Conservation (phyloP, 2,329 filamentous ascomycete species). For the Colletotrichum ledebouriae region DNA sequence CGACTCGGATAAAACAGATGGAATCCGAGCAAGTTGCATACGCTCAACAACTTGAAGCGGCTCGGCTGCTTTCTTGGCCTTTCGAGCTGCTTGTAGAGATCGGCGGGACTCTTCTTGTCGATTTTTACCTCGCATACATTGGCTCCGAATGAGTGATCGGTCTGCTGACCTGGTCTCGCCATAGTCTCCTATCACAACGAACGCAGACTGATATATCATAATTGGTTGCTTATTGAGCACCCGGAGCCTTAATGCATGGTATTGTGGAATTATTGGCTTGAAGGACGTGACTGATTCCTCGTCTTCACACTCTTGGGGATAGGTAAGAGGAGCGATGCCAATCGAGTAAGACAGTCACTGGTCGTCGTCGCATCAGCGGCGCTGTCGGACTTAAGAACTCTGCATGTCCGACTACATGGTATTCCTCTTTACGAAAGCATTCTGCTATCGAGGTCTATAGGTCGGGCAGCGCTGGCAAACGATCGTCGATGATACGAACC, state of each 20-base stretch:
- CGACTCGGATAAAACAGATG: no score
- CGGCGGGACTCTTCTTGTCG: slow-evolving; percentile 7
- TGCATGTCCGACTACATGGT: slow-evolving; percentile 7
- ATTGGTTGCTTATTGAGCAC: no score
- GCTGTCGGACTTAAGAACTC: not conserved
- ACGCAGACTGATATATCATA: not conserved
- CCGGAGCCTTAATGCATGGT: no score
- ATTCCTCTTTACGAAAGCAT: slow-evolving; percentile 5
- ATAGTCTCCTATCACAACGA: not conserved
- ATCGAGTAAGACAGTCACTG: no score
- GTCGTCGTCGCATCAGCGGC: not conserved
- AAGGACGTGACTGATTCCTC: no score
- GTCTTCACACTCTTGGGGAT: no score
- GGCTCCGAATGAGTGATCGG: slow-evolving; percentile 24
- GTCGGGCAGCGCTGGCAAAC: no score
- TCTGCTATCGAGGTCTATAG: not conserved
- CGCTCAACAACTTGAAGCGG: not conserved
- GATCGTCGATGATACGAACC: no score
- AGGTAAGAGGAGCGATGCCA: no score
- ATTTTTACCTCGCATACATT: slow-evolving; percentile 22
- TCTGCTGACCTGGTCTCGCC: slow-evolving; percentile 15
- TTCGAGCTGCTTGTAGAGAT: slow-evolving; percentile 10
- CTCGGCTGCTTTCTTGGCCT: not conserved
- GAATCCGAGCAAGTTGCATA: no score
- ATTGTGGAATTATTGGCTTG: no score